phyloP scores from a whole-genome alignment of 2,329 filamentous ascomycete species.

The Cladorrhinum sp. region DNA sequence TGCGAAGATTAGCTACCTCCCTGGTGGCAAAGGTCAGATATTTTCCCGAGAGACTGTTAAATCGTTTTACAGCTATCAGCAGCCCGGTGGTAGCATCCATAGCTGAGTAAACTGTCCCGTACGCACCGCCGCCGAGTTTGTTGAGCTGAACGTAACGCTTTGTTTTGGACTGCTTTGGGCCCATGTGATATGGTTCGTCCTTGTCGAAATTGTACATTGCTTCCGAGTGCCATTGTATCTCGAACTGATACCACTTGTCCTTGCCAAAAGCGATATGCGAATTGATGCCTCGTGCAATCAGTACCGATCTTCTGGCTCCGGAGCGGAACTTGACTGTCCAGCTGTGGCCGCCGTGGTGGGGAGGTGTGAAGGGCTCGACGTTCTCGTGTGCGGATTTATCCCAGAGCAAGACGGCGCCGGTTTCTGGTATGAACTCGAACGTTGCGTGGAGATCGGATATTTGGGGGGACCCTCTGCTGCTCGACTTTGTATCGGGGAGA shows the following conservation, averaged over 20 bases:
- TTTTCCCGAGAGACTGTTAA: conserved; percentile 27
- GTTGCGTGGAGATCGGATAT: conserved; percentile 28
- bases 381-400: conserved; percentile 23
- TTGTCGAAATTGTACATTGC: conserved; percentile 24
- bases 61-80: conserved; percentile 32
- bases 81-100: conserved; percentile 26
- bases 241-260: conserved; percentile 28
- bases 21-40: conserved; percentile 28
- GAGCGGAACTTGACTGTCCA: conserved; percentile 24
- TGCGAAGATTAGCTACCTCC: conserved; percentile 29
- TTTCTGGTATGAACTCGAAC: conserved; percentile 24
- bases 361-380: conserved; percentile 24
- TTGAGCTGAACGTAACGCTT: conserved; percentile 27
- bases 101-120: conserved; percentile 27
- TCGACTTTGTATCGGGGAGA: conserved; percentile 22
- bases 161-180: conserved; percentile 16
- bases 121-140: conserved; percentile 28
- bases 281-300: conserved; percentile 30
- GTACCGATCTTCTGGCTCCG: conserved; percentile 21
- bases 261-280: conserved; percentile 27
- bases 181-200: conserved; percentile 22
- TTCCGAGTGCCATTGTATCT: conserved; percentile 26
- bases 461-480: conserved; percentile 16
- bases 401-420: conserved; percentile 29
- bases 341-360: conserved; percentile 16